Conservation (phyloP, 108 stramenopile genomes). For the Schizochytrium sp. region DNA sequence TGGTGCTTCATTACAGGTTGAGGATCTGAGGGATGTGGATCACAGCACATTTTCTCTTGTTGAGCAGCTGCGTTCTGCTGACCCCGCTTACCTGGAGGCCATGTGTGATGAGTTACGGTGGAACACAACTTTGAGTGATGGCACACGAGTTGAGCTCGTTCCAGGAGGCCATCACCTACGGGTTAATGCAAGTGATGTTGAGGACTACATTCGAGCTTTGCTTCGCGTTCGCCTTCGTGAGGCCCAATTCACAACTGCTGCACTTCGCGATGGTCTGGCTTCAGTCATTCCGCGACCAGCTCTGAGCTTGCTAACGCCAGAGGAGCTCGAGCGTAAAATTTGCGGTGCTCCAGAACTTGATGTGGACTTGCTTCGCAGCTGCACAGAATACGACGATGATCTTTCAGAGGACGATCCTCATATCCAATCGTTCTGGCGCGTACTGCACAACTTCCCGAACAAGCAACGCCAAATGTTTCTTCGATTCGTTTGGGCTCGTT, state of each 20-base stretch:
- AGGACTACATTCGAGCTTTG: conserved; percentile 12
- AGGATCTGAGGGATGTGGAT: conserved; percentile 71
- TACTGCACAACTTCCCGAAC: conserved; percentile 65
- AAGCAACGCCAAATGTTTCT: conserved; percentile 71
- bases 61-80: conserved; percentile 52
- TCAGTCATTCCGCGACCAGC: conserved; percentile 68
- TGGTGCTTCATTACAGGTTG: conserved; percentile 62
- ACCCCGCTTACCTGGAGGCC: conserved; percentile 1
- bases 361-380: conserved; percentile 69
- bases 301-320: conserved; percentile 68
- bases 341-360: conserved; percentile 72
- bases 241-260: neutral
- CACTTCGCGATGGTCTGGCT: conserved; percentile 66
- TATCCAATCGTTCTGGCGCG: conserved; percentile 73
- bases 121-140: conserved; percentile 58
- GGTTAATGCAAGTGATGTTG: conserved; percentile 33
- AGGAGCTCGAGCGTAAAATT: conserved; percentile 72
- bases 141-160: conserved; percentile 41
- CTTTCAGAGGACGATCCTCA: conserved; percentile 64
- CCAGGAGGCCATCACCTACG: conserved; percentile 43
- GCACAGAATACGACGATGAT: conserved; percentile 71
- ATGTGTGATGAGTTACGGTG: conserved; percentile 62
- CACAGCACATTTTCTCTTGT: conserved; percentile 66
- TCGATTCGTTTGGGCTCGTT: conserved; percentile 76
- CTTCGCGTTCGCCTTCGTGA: conserved; percentile 61